Conservation (phyloP, 2,329 filamentous ascomycete genomes). For the Nemania sp. region DNA sequence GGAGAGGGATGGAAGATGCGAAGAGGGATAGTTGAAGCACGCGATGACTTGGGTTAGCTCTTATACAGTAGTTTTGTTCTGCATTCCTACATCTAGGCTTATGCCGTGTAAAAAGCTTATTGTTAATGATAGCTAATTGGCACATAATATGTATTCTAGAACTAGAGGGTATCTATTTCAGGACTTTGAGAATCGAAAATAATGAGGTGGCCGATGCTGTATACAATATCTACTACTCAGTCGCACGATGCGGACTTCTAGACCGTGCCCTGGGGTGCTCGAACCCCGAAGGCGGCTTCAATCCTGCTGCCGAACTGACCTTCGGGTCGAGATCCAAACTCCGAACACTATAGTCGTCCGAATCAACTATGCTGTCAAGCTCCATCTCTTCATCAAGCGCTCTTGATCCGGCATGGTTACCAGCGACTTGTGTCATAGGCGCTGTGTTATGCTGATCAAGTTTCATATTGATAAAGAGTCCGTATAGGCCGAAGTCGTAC, state of each 20-base stretch:
- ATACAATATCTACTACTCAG: too few relatives aligned
- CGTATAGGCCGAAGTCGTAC: conserved; percentile 63
- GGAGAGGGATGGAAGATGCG: background rate
- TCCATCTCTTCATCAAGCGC: conserved; percentile 33
- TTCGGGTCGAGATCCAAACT: background rate
- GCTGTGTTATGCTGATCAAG: conserved; percentile 49
- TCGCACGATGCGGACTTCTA: conserved; percentile 30
- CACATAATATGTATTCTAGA: too few relatives aligned
- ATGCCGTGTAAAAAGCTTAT: too few relatives aligned
- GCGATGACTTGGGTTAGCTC: background rate
- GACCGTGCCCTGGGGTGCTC: conserved; percentile 28
- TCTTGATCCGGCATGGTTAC: conserved; percentile 1
- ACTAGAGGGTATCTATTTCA: too few relatives aligned
- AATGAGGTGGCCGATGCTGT: too few relatives aligned
- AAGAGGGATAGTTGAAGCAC: background rate
- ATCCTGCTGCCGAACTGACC: conserved; percentile 27
- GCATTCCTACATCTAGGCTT: too few relatives aligned
- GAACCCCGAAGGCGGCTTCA: conserved; percentile 39
- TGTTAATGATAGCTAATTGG: too few relatives aligned
- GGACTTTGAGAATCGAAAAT: too few relatives aligned
- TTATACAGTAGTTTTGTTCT: too few relatives aligned
- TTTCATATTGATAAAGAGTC: conserved; percentile 62
- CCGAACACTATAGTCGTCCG: conserved; percentile 12
- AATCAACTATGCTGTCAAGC: conserved; percentile 29
- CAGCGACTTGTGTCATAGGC: conserved; percentile 14